A percentile compares a stretch with the other conserved stretches of the same genome.
Conservation (phyloP, 345 rosid genomes). For the Crucihimalaya himalaica region DNA sequence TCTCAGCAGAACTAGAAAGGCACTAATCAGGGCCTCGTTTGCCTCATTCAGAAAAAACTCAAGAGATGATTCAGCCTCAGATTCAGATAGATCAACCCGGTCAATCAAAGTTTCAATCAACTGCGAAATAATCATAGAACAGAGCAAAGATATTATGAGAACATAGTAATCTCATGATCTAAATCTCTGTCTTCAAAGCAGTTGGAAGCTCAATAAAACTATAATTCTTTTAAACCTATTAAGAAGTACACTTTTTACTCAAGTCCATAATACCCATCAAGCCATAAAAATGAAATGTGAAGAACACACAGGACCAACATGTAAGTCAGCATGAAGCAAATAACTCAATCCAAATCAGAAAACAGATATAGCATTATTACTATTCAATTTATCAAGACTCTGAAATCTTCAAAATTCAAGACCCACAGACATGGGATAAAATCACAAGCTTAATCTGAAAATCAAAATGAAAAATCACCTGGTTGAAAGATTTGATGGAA, state of each 20-base stretch:
- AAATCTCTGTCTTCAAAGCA: not conserved
- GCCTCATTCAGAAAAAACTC: slow-evolving; percentile 61
- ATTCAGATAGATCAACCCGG: slow-evolving; percentile 69
- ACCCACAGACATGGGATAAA: not conserved
- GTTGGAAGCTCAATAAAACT: not conserved
- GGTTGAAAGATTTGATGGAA: slow-evolving; percentile 45
- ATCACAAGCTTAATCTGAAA: not conserved
- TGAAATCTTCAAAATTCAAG: not conserved
- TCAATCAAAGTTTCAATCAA: slow-evolving; percentile 67
- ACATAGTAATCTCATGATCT: not conserved
- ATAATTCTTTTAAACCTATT: not conserved
- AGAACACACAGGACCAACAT: slow-evolving; percentile 3
- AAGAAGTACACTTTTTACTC: slow-evolving; percentile 12
- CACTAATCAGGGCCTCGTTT: slow-evolving; percentile 75
- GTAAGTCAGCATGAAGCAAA: slow-evolving; percentile 15
- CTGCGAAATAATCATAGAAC: slow-evolving; percentile 32
- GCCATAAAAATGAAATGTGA: not conserved
- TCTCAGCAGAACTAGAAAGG: slow-evolving; percentile 81
- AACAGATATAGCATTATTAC: not conserved
- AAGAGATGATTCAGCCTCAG: slow-evolving; percentile 74
- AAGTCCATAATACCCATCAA: not conserved
- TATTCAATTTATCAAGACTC: not conserved
- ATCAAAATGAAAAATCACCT: slow-evolving; percentile 40
- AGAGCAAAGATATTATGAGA: slow-evolving; percentile 13
- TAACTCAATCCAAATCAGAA: slow-evolving; percentile 13